Percentiles rank a stretch among this genome's conserved stretches.
phyloP scores from a whole-genome alignment of 169 alveolate species.

The Plasmodium billcollinsi region DNA sequence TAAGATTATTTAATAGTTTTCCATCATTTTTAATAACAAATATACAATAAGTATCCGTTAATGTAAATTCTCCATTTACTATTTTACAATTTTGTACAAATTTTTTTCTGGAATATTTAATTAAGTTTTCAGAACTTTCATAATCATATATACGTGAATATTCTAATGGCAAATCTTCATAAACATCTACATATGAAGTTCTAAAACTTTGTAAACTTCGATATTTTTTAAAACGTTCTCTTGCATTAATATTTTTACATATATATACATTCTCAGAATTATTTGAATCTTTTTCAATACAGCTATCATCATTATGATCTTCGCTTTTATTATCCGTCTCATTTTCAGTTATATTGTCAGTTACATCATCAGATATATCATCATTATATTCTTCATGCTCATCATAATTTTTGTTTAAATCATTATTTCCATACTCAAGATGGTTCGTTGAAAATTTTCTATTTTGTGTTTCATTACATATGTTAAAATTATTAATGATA shows the following conservation, averaged over 20 bases:
- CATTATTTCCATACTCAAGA: too few relatives aligned
- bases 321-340: not conserved
- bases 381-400: not conserved
- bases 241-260: conserved; percentile 74
- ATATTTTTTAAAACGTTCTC: conserved; percentile 91
- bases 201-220: conserved; percentile 92
- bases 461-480: too few relatives aligned
- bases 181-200: conserved; percentile 94
- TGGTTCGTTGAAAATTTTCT: too few relatives aligned
- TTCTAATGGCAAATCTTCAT: conserved; percentile 92
- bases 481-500: too few relatives aligned
- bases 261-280: conserved; percentile 33
- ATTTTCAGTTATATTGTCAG: conserved; percentile 7
- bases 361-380: not conserved
- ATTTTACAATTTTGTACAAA: conserved; percentile 62
- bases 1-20: conserved; percentile 37
- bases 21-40: conserved; percentile 74
- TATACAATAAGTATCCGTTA: conserved; percentile 73
- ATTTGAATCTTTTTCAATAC: conserved; percentile 33
- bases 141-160: conserved; percentile 92
- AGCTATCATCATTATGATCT: not conserved
- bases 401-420: too few relatives aligned
- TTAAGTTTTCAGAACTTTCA: conserved; percentile 87
- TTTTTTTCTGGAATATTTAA: conserved; percentile 78
- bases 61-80: conserved; percentile 29